Evolutionary conservation across 257 asterid genomes (phyloP).

Genomic region (Solanum arcanum): DNA sequence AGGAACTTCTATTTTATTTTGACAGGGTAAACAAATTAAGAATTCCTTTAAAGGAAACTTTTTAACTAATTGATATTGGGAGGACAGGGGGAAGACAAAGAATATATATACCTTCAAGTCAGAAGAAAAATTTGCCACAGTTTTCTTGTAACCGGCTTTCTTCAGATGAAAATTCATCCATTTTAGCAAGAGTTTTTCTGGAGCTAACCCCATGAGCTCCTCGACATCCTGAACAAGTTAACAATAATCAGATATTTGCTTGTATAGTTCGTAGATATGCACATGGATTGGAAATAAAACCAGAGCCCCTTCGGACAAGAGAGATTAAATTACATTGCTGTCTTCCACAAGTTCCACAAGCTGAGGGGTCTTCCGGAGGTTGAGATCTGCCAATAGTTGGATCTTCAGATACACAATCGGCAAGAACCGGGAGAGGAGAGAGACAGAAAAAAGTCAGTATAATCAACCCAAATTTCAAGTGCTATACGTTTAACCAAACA

Average conservation of each 20-base stretch:
- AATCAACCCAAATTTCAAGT: background rate
- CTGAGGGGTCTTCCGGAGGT: constrained; percentile 96
- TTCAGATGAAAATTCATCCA: constrained; percentile 99
- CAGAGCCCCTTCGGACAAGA: background rate
- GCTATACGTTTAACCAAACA: background rate
- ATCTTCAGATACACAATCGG: constrained; percentile 40
- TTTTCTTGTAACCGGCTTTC: constrained; percentile 80
- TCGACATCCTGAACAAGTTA: constrained; percentile 72
- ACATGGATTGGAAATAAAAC: background rate
- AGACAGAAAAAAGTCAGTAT: background rate
- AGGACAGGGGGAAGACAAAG: background rate
- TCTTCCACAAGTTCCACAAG: constrained; percentile 94
- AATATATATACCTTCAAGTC: constrained; percentile 58
- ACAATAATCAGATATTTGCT: background rate
- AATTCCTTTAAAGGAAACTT: background rate
- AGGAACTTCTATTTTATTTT: background rate
- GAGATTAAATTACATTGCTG: constrained; percentile 49
- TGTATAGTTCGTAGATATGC: background rate
- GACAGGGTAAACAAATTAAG: background rate
- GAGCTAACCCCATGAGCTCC: constrained; percentile 94
- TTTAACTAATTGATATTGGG: background rate
- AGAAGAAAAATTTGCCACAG: constrained; percentile 80
- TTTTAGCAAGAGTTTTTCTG: constrained; percentile 83
- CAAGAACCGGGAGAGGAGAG: background rate
- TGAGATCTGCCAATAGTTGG: constrained; percentile 95